phyloP scores from a whole-genome alignment of 208 protist genomes.

The Leishmania gerbilli region DNA sequence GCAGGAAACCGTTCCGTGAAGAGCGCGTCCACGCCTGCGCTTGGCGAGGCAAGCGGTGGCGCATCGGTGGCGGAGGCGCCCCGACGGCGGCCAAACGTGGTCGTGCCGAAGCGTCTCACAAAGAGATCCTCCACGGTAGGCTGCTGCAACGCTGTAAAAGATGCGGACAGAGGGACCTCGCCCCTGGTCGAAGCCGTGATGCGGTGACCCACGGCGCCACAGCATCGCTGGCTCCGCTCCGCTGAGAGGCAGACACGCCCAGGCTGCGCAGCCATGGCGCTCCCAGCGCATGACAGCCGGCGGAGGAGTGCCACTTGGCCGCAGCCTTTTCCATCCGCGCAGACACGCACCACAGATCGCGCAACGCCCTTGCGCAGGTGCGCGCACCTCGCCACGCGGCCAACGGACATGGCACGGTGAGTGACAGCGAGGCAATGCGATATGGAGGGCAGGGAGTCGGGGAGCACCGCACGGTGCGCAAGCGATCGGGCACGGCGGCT shows the following conservation, averaged over 20 bases:
- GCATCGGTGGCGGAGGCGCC: background rate
- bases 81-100: background rate
- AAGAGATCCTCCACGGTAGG: conserved; percentile 5
- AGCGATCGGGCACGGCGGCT: background rate
- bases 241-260: background rate
- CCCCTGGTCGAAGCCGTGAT: background rate
- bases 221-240: background rate
- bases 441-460: background rate
- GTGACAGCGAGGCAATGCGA: background rate
- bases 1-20: background rate
- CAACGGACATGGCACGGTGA: background rate
- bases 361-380: background rate
- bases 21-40: background rate
- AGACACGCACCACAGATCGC: background rate
- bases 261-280: background rate
- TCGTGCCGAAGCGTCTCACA: background rate
- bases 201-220: background rate
- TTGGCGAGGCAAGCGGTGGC: background rate
- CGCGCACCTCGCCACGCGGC: background rate
- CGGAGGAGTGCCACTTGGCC: background rate
- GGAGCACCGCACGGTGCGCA: background rate
- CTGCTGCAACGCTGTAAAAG: background rate
- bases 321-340: background rate
- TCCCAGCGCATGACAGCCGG: background rate
- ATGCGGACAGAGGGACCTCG: background rate